Percentiles rank a stretch among this genome's conserved stretches.
Evolutionary conservation across 805 yeast species (phyloP).

Genomic region (Barnettozyma salicaria): DNA sequence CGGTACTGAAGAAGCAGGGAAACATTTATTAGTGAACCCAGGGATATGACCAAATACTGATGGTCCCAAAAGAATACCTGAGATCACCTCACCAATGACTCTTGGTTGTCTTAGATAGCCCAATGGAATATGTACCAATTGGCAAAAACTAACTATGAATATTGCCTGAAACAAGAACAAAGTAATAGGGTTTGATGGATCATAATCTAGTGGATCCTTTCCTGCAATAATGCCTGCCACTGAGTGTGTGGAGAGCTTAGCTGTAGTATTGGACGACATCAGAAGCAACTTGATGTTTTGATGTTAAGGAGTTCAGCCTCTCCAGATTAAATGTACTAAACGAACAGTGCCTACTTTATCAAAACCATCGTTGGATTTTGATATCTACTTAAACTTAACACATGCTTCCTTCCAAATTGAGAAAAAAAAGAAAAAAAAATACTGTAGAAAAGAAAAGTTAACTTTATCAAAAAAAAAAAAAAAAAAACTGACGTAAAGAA

Average conservation of each 20-base stretch:
- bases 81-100: slow-evolving; percentile 75
- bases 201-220: slow-evolving; percentile 58
- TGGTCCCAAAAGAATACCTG: slow-evolving; percentile 74
- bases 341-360: too few relatives aligned
- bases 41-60: slow-evolving; percentile 70
- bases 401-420: too few relatives aligned
- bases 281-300: too few relatives aligned
- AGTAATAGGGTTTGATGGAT: slow-evolving; percentile 54
- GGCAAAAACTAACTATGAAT: slow-evolving; percentile 54
- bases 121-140: slow-evolving; percentile 54
- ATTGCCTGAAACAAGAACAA: slow-evolving; percentile 66
- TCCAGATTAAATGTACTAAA: too few relatives aligned
- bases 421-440: too few relatives aligned
- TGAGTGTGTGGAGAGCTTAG: slow-evolving; percentile 30
- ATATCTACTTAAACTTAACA: too few relatives aligned
- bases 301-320: too few relatives aligned
- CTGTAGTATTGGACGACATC: too few relatives aligned
- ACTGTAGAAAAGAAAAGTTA: too few relatives aligned
- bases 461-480: too few relatives aligned
- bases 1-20: slow-evolving; percentile 57
- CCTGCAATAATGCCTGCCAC: slow-evolving; percentile 72
- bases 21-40: slow-evolving; percentile 55
- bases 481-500: too few relatives aligned
- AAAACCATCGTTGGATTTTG: too few relatives aligned
- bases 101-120: slow-evolving; percentile 63